These are phyloP conservation scores for Mycotypha africana DNA, from an alignment of 371 early-diverging fungal genomes.

Conservation along the genomic window DNA sequence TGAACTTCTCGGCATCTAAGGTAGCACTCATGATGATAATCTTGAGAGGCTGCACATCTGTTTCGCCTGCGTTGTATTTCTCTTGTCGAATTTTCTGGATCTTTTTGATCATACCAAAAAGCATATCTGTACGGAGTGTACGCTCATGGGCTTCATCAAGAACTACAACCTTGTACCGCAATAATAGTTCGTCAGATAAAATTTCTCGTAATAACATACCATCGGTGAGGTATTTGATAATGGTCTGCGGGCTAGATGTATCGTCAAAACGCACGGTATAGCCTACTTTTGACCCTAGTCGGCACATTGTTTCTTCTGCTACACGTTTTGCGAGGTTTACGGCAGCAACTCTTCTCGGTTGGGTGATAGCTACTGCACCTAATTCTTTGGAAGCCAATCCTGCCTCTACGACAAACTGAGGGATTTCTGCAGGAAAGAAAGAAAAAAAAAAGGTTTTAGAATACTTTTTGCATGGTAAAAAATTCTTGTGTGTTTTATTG, in stretches of 20 bases:
- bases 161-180: conserved; percentile 82
- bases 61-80: conserved; percentile 32
- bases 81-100: conserved; percentile 66
- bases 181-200: conserved; percentile 74
- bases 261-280: conserved; percentile 98
- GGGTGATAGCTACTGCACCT: conserved; percentile 88
- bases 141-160: conserved; percentile 99
- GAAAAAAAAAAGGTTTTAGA: too few species aligned
- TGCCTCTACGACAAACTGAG: conserved; percentile 82
- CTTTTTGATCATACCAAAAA: conserved; percentile 91
- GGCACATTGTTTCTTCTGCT: conserved; percentile 80
- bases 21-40: conserved; percentile 98
- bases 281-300: conserved; percentile 74
- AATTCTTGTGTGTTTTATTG: too few species aligned
- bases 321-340: conserved; percentile 93
- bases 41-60: conserved; percentile 61
- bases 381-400: conserved; percentile 50
- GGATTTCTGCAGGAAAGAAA: conserved; percentile 75
- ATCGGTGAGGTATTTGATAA: conserved; percentile 96
- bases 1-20: conserved; percentile 87
- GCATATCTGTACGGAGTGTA: conserved; percentile 93
- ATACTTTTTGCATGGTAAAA: too few species aligned
- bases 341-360: conserved; percentile 98
- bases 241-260: conserved; percentile 73
- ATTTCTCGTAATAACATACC: conserved; percentile 97